phyloP scores from a whole-genome alignment of 768 basidiomycete species.

The Collybia mongolica region DNA sequence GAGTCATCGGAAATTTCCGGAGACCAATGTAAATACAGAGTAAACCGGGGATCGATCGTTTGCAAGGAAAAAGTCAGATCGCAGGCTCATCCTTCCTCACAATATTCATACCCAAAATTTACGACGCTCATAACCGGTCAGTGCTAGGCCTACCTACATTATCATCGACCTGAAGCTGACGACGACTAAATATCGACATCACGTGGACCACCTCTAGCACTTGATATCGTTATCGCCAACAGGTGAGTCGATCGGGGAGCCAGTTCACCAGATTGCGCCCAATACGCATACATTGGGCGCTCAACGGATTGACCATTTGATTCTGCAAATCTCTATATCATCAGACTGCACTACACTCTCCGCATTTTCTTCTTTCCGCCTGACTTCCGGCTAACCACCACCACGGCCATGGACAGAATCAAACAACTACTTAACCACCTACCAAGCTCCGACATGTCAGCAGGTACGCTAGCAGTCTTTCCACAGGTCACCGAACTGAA shows the following conservation, averaged over 20 bases:
- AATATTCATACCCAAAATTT: background rate
- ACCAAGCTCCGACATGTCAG: slow-evolving; percentile 41
- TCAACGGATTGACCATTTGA: background rate
- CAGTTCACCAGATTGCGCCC: too few species aligned
- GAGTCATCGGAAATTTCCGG: too few species aligned
- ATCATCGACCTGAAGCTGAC: background rate
- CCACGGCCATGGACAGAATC: slow-evolving; percentile 54
- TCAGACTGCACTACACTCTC: too few species aligned
- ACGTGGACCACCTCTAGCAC: slow-evolving; percentile 5
- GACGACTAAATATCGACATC: slow-evolving; percentile 1
- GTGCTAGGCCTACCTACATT: too few species aligned
- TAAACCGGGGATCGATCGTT: too few species aligned
- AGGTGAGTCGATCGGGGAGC: background rate
- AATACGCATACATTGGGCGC: too few species aligned
- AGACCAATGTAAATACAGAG: too few species aligned
- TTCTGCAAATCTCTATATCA: slow-evolving; percentile 2
- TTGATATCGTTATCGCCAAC: background rate
- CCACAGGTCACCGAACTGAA: slow-evolving; percentile 10
- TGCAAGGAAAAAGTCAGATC: too few species aligned
- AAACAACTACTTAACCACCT: slow-evolving; percentile 61
- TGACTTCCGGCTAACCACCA: too few species aligned
- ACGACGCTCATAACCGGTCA: too few species aligned
- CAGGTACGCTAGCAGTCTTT: slow-evolving; percentile 37
- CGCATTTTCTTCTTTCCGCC: too few species aligned
- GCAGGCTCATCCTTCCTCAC: background rate